A percentile compares a stretch with the other conserved stretches of the same genome.
These are phyloP conservation scores for Cladobotryum mycophilum DNA, from an alignment of 2,329 filamentous ascomycete species.

Conservation along the genomic window DNA sequence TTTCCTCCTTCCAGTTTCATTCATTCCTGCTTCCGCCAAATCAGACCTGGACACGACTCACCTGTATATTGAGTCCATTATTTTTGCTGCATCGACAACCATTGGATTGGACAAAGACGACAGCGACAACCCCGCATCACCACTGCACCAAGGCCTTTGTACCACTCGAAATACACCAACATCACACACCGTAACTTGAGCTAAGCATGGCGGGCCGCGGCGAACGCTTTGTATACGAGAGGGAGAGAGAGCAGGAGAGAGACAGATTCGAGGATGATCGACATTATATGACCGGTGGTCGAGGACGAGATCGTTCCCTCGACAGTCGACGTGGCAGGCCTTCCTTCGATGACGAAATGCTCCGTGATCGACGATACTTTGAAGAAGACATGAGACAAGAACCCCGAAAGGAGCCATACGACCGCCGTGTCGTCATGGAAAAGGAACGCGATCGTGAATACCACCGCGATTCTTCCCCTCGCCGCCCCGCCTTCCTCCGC, in stretches of 20 bases:
- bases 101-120: too few relatives aligned
- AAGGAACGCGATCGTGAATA: conserved; percentile 48
- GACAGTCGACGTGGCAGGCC: conserved; percentile 19
- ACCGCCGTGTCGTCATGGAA: conserved; percentile 50
- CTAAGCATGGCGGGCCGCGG: conserved; percentile 13
- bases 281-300: conserved; percentile 31
- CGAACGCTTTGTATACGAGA: conserved; percentile 36
- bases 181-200: neutral
- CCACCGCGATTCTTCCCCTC: conserved; percentile 42
- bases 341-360: conserved; percentile 40
- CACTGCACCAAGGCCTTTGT: too few relatives aligned
- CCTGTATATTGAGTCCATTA: too few relatives aligned
- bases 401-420: conserved; percentile 30
- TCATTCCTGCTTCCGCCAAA: neutral
- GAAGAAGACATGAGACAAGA: conserved; percentile 45
- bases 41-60: neutral
- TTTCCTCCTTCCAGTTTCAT: neutral
- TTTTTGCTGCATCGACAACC: neutral
- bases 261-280: conserved; percentile 51
- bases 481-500: conserved; percentile 62
- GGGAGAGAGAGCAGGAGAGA: conserved; percentile 28
- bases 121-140: too few relatives aligned
- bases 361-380: conserved; percentile 47
- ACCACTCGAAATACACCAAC: neutral
- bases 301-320: conserved; percentile 42